Conservation (phyloP, 2,329 filamentous ascomycete species). For the Simplicillium sp. region DNA sequence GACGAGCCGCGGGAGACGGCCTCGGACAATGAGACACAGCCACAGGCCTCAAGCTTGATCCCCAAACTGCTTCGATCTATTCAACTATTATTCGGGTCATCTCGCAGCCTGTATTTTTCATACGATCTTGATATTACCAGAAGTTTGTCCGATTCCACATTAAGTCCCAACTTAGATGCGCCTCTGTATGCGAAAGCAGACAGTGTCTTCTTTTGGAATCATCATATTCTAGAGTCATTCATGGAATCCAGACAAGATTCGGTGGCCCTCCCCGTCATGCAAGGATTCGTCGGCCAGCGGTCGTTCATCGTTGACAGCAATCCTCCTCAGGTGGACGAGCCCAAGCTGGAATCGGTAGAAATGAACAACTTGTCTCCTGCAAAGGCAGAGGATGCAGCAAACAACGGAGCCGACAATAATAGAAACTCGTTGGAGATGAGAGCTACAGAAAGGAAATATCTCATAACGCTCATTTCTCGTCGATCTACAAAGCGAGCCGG, state of each 20-base stretch:
- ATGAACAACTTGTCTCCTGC: conserved; percentile 27
- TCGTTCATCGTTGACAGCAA: conserved; percentile 64
- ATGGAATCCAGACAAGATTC: conserved; percentile 61
- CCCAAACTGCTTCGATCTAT: conserved; percentile 80
- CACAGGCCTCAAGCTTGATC: conserved; percentile 42
- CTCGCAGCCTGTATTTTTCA: conserved; percentile 85
- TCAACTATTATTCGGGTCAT: conserved; percentile 73
- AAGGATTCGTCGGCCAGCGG: conserved; percentile 87
- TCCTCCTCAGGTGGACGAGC: conserved; percentile 43
- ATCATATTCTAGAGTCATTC: conserved; percentile 63
- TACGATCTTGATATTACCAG: conserved; percentile 91
- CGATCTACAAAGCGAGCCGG: conserved; percentile 80
- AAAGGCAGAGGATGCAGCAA: conserved; percentile 6
- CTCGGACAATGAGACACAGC: conserved; percentile 25
- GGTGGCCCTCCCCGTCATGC: conserved; percentile 74
- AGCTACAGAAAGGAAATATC: conserved; percentile 47
- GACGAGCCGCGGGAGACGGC: conserved; percentile 22
- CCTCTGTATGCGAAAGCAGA: conserved; percentile 68
- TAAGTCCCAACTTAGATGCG: conserved; percentile 11
- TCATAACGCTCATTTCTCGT: conserved; percentile 87
- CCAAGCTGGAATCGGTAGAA: conserved; percentile 35
- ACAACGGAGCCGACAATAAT: conserved; percentile 9
- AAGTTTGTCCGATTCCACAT: conserved; percentile 32
- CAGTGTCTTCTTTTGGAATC: conserved; percentile 85
- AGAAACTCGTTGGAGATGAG: conserved; percentile 29